Evolutionary conservation across 1,139 yeast genomes (phyloP).

Genomic region (Candida tunisiensis): DNA sequence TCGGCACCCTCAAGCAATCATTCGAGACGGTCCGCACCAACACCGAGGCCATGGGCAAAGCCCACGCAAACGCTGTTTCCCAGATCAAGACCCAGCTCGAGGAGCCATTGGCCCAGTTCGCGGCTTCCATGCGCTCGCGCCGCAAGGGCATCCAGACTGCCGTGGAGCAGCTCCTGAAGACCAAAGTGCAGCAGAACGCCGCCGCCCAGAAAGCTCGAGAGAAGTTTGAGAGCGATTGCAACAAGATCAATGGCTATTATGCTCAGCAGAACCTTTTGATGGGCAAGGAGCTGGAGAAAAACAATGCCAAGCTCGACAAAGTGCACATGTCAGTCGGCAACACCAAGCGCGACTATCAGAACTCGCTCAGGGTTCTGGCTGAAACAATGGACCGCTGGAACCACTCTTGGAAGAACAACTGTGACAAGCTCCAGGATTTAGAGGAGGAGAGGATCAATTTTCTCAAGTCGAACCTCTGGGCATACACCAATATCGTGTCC

Average conservation of each 20-base stretch:
- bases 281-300: slow-evolving; percentile 60
- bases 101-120: slow-evolving; percentile 27
- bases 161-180: slow-evolving; percentile 25
- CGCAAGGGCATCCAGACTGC: slow-evolving; percentile 30
- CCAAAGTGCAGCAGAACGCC: slow-evolving; percentile 21
- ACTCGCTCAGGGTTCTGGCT: slow-evolving; percentile 39
- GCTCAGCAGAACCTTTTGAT: slow-evolving; percentile 60
- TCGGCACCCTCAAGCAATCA: slow-evolving; percentile 39
- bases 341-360: slow-evolving; percentile 41
- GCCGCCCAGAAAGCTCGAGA: slow-evolving; percentile 28
- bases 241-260: slow-evolving; percentile 37
- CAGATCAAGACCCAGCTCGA: slow-evolving; percentile 27
- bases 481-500: slow-evolving; percentile 61
- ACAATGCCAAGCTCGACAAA: slow-evolving; percentile 43
- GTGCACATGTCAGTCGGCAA: slow-evolving; percentile 31
- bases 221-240: slow-evolving; percentile 42
- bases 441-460: slow-evolving; percentile 70
- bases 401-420: slow-evolving; percentile 60
- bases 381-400: slow-evolving; percentile 60
- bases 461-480: slow-evolving; percentile 66
- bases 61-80: slow-evolving; percentile 30
- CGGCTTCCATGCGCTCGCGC: slow-evolving; percentile 25
- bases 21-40: slow-evolving; percentile 43
- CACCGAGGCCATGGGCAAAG: slow-evolving; percentile 31
- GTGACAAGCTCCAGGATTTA: slow-evolving; percentile 53